Base-by-base conservation (phyloP, 83 land plant genomes). In the Thuja plicata region DNA sequence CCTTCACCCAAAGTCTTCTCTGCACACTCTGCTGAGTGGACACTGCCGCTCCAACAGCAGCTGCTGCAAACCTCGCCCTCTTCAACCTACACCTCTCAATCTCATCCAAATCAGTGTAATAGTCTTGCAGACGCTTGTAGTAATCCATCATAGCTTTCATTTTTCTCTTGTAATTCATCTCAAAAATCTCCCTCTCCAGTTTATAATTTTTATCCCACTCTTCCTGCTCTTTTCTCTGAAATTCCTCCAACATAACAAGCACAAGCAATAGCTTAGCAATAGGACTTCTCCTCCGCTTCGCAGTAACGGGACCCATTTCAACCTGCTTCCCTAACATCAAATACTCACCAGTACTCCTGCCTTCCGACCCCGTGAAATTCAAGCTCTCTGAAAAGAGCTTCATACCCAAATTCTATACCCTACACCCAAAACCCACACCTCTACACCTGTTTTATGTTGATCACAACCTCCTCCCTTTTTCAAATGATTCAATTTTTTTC, bases 1-100 rank as follows among this genome's bases (percentile, higher is more conserved):
- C 93, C 88, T 94, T 94, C 38, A 95, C 96, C 96, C 96, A 95
- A 17, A 97, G 88, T 87, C 99, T 83, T 81, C 99, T 86, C 87
- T 93, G 96, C 38, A 92, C 93, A 30, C 87, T 87, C 48, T 92
- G 93, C 30, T 92, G 93, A 46, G 92, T 92, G 16, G 93, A 73
- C 7, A 90, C 90, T 19, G 93, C 93, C 40, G 93, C 89, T 66
- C 89, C 92, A 48, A 90, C 77, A 9, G 90, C 90, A 32, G 88
- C 90, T 50, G 89, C 92, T 12, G 89, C 93, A 71, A 89, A 45
- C 54, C 91, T 83, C 71, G 89, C 92, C 70, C 91, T 91, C 35
- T 92, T 88, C 48, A 90, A 85, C 15, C 90, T 85, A 66, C 93
- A 90, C 35, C 90, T 40, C 70, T 86, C 93, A 8, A 89, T 86